These are phyloP conservation scores for Acidomyces sp. DNA, from an alignment of 495 filamentous ascomycete species.

Conservation along the genomic window DNA sequence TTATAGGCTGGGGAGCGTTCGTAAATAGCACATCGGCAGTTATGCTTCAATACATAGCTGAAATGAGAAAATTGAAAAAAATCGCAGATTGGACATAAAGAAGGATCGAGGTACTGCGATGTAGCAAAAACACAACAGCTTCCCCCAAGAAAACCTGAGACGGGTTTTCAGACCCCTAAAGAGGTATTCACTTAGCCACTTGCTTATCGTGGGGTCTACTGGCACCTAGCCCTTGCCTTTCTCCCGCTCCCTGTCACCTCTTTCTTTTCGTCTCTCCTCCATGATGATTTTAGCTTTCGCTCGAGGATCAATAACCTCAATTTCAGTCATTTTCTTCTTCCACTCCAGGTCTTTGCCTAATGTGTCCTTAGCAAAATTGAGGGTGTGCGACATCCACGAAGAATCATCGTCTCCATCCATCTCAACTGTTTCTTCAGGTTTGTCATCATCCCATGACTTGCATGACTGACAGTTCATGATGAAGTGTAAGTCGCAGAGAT, in stretches of 20 bases:
- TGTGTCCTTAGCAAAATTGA: constrained; percentile 80
- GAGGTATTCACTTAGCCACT: too few species aligned
- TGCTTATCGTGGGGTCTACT: too few species aligned
- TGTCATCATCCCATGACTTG: constrained; percentile 52
- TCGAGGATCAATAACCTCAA: constrained; percentile 88
- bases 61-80: too few species aligned
- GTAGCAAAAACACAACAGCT: too few species aligned
- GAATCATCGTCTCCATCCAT: constrained; percentile 49
- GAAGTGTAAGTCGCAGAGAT: constrained; percentile 81
- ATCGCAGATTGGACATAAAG: too few species aligned
- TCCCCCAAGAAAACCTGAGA: too few species aligned
- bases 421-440: constrained; percentile 29
- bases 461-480: constrained; percentile 89
- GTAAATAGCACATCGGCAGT: too few species aligned
- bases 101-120: too few species aligned
- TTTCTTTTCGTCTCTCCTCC: constrained; percentile 8
- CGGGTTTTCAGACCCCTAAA: too few species aligned
- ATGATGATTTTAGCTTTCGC: constrained; percentile 32
- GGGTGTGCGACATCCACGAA: constrained; percentile 53
- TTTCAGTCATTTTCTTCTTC: constrained; percentile 73
- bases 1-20: too few species aligned
- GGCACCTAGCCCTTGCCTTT: neutral
- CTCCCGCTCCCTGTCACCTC: neutral
- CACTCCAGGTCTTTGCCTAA: constrained; percentile 85
- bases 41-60: too few species aligned